Base-by-base conservation (phyloP, 768 basidiomycete species). In the Phanerodontia chrysosporium region DNA sequence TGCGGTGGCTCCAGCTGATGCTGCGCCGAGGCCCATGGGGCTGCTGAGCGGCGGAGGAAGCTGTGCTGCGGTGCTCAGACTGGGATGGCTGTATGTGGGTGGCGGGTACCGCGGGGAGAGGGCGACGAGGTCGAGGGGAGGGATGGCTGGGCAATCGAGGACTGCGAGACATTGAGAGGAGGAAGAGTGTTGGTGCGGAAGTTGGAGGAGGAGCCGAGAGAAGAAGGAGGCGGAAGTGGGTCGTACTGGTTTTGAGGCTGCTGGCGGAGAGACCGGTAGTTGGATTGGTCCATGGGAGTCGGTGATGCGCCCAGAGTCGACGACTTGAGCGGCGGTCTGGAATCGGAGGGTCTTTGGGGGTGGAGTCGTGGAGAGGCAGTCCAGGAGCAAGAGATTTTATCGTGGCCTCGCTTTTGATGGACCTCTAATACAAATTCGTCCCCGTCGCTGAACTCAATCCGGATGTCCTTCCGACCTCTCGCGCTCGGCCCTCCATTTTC, bases 191-290 rank as follows among this genome's bases (percentile, higher is more conserved):
- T 79, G 1, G 74, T 71, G 61, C 76, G 71, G 45, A 72, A 67
- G 62, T 67, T 72, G 21, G 74, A 56, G 2, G 75, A 69, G 14
- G 75, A 70, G 52, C 75, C 76, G 18, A 79, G 70, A 58, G 75
- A 74, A 0, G 77, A 75, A 0, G 78, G 78, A 0, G 76, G 78
- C 0, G 78, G 78, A 27, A 78, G 76, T 62, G 78, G 78, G 2
- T 74, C 67, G 0, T 76, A 75, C 28, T 74, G 74, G 64, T 78
- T 79, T 54, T 77, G 71, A 49, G 73, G 45, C 25, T 57, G 53
- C 18, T 45, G 53, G 36, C 53, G 53, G 22, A 55, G 36, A 16
- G 53, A 32, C 22, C 30, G 8, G 45, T 48, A 45, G 27, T 30
- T 45, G 45, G 55, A 48, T 35, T 32, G 42, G 44, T 57, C 55